Evolutionary conservation across 2,329 filamentous ascomycete genomes (phyloP).

Genomic region (Gremmenia infestans): DNA sequence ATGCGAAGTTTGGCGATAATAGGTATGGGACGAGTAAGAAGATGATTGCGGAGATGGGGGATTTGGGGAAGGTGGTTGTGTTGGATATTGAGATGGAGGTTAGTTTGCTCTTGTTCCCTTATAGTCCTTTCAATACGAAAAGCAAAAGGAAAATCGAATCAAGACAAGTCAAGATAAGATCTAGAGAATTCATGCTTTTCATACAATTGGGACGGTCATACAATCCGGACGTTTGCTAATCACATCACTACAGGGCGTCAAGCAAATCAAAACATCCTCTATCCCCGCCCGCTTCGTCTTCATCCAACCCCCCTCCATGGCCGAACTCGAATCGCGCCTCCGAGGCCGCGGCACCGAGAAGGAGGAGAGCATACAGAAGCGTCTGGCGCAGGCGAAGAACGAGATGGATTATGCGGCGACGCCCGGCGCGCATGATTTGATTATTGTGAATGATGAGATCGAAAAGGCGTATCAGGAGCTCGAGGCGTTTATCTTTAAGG

Average conservation of each 20-base stretch:
- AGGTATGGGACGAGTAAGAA: conserved; percentile 79
- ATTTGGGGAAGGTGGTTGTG: conserved; percentile 69
- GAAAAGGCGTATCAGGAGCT: conserved; percentile 51
- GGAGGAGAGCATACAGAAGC: conserved; percentile 64
- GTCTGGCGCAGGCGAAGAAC: conserved; percentile 64
- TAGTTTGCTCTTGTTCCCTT: conserved; percentile 19
- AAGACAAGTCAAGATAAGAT: no score
- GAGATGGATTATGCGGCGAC: conserved; percentile 71
- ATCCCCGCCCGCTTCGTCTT: conserved; percentile 79
- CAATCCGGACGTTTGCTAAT: not conserved
- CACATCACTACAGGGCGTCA: conserved; percentile 60
- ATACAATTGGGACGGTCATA: not conserved
- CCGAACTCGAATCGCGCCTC: conserved; percentile 68
- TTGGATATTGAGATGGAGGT: conserved; percentile 97
- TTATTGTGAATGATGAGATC: conserved; percentile 62
- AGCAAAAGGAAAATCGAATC: no score
- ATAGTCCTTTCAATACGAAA: not conserved
- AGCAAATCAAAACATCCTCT: conserved; percentile 77
- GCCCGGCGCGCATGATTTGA: conserved; percentile 60
- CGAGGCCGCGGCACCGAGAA: conserved; percentile 73
- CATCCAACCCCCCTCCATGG: conserved; percentile 71
- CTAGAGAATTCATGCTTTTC: no score
- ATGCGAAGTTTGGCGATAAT: conserved; percentile 79
- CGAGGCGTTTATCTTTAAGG: conserved; percentile 43
- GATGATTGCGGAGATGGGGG: conserved; percentile 71